Conservation (phyloP, 129 eudicot genomes). For the Silybum marianum region DNA sequence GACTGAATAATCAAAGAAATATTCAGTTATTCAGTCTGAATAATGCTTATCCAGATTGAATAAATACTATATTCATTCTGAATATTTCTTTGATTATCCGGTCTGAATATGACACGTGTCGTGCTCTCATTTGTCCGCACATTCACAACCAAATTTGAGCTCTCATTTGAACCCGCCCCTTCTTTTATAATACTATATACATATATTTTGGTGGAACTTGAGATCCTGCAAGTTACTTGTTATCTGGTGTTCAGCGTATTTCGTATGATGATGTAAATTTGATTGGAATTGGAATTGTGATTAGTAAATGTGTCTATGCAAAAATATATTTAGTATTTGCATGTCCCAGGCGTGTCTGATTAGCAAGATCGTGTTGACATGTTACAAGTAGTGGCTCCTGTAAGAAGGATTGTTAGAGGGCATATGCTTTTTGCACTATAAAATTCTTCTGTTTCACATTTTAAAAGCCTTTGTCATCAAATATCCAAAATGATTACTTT, state of each 20-base stretch:
- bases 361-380: not conserved
- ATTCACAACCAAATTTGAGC: no score
- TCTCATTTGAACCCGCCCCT: no score
- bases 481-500: not conserved
- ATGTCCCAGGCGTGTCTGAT: not conserved
- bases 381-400: not conserved
- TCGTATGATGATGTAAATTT: not conserved
- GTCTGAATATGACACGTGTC: no score
- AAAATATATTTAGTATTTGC: conserved; percentile 5
- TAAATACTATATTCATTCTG: no score
- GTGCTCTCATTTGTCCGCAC: no score
- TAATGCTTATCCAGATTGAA: no score
- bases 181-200: not conserved
- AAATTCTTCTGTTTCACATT: not conserved
- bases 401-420: not conserved
- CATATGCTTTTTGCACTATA: not conserved
- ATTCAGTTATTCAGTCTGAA: no score
- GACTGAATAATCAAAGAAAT: no score
- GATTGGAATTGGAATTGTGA: not conserved
- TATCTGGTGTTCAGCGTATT: not conserved
- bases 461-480: not conserved
- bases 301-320: not conserved
- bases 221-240: not conserved
- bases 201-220: not conserved
- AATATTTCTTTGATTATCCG: no score